A percentile compares a stretch with the other conserved stretches of the same genome.
Conservation (phyloP, 2,329 filamentous ascomycete species). For the Cercospora citrullina region DNA sequence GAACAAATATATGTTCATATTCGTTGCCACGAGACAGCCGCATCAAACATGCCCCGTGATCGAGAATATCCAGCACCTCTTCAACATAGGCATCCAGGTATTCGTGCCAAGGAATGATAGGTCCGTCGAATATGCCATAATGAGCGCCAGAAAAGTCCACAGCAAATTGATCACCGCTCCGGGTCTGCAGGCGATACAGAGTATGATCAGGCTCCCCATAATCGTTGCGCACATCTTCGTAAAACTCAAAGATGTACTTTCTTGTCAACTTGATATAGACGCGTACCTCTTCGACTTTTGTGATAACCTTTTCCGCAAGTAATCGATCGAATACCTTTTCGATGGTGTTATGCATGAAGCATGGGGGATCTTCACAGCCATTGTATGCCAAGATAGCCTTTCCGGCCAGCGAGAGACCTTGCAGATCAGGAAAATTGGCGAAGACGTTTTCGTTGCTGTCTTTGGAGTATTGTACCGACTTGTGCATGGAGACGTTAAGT, state of each 20-base stretch:
- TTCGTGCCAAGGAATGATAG: not conserved
- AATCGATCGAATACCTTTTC: not conserved
- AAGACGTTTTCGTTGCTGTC: not conserved
- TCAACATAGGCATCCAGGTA: not conserved
- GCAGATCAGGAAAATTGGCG: not conserved
- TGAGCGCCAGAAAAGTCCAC: slow-evolving; percentile 1
- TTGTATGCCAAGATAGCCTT: not conserved
- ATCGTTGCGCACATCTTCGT: not conserved
- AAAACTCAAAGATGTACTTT: not conserved
- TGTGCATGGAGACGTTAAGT: not conserved
- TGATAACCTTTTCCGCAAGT: not conserved
- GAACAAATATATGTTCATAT: not conserved
- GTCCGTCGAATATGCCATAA: not conserved
- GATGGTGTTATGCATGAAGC: not conserved
- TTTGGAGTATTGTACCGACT: not conserved
- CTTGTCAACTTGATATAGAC: not conserved
- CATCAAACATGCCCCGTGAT: not conserved
- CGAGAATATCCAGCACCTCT: not conserved
- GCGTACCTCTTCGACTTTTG: not conserved
- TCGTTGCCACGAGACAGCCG: not conserved
- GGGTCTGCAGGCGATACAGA: not conserved
- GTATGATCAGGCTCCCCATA: not conserved
- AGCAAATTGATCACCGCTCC: not conserved
- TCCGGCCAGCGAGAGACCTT: not conserved
- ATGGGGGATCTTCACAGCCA: not conserved